These are phyloP conservation scores for Neonectria faginata DNA, from an alignment of 2,329 filamentous ascomycete species.

Conservation along the genomic window DNA sequence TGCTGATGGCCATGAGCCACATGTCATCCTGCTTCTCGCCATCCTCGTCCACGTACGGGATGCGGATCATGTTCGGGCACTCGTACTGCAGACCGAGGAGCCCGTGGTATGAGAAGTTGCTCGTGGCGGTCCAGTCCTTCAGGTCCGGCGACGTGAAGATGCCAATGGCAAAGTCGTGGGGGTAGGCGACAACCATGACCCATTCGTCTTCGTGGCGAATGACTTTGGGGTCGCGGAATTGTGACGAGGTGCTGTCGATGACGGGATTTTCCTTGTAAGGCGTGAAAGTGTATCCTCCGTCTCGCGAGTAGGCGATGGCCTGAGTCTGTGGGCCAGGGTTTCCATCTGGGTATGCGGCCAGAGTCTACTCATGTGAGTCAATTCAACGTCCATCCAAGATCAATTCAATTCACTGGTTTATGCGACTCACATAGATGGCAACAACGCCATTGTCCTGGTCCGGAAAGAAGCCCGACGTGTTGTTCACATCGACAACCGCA, in stretches of 20 bases:
- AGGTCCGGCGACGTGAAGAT: slow-evolving; percentile 71
- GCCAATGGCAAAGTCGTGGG: slow-evolving; percentile 65
- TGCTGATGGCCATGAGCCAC: slow-evolving; percentile 62
- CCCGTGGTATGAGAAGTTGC: slow-evolving; percentile 67
- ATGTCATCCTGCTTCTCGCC: slow-evolving; percentile 43
- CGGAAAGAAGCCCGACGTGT: slow-evolving; percentile 74
- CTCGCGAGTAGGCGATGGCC: slow-evolving; percentile 70
- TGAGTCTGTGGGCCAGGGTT: slow-evolving; percentile 59
- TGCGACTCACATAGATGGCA: slow-evolving; percentile 56
- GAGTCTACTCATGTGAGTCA: slow-evolving; percentile 32
- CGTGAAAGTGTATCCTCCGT: slow-evolving; percentile 71
- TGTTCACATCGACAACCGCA: slow-evolving; percentile 70
- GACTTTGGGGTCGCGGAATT: slow-evolving; percentile 76
- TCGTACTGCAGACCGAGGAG: slow-evolving; percentile 70
- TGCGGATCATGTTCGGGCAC: slow-evolving; percentile 70
- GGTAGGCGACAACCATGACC: slow-evolving; percentile 68
- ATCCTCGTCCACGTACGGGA: slow-evolving; percentile 59
- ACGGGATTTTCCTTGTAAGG: slow-evolving; percentile 72
- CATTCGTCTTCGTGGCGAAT: slow-evolving; percentile 67
- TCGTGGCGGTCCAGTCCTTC: slow-evolving; percentile 62
- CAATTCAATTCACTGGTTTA: background rate
- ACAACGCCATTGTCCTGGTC: slow-evolving; percentile 70
- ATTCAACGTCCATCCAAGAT: background rate
- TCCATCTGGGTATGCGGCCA: slow-evolving; percentile 26
- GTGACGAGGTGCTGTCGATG: slow-evolving; percentile 62